phyloP scores from a whole-genome alignment of 2,329 filamentous ascomycete genomes.

The Fusarium lateritium region DNA sequence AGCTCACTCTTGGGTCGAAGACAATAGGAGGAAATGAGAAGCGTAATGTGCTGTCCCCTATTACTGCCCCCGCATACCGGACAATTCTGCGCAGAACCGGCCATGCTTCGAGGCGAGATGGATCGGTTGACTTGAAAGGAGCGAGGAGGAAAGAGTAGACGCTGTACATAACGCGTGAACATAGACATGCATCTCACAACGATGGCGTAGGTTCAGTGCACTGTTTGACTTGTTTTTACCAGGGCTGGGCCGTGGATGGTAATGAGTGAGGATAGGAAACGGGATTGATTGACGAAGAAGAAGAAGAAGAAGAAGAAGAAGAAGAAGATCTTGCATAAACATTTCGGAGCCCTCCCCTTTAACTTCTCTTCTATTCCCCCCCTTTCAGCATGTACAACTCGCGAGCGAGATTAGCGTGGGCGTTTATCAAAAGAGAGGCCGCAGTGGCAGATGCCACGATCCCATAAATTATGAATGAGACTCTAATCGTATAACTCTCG shows the following conservation, averaged over 20 bases:
- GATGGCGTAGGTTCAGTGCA: constrained; percentile 29
- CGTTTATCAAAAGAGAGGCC: constrained; percentile 45
- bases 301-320: neutral
- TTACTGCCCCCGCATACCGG: constrained; percentile 4
- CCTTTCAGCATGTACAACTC: constrained; percentile 49
- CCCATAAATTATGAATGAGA: constrained; percentile 35
- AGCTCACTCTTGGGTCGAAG: constrained; percentile 56
- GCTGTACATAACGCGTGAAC: constrained; percentile 46
- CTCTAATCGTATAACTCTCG: neutral
- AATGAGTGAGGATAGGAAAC: constrained; percentile 40
- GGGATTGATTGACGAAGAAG: constrained; percentile 36
- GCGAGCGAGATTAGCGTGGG: constrained; percentile 51
- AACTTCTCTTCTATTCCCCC: constrained; percentile 41
- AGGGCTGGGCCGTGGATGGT: constrained; percentile 39
- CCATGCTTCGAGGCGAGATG: constrained; percentile 23
- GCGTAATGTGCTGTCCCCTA: constrained; percentile 22
- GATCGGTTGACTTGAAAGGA: constrained; percentile 9
- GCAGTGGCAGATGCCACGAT: constrained; percentile 38
- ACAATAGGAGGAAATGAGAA: constrained; percentile 49
- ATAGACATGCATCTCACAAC: constrained; percentile 38
- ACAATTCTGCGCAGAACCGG: constrained; percentile 4
- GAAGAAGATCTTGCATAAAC: constrained; percentile 46
- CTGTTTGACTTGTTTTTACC: constrained; percentile 27
- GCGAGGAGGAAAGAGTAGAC: constrained; percentile 12
- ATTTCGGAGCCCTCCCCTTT: constrained; percentile 37